Percentiles rank a stretch among this genome's conserved stretches.
Conservation (phyloP, 1,284 basidiomycete genomes). For the Austroboletus niveus region DNA sequence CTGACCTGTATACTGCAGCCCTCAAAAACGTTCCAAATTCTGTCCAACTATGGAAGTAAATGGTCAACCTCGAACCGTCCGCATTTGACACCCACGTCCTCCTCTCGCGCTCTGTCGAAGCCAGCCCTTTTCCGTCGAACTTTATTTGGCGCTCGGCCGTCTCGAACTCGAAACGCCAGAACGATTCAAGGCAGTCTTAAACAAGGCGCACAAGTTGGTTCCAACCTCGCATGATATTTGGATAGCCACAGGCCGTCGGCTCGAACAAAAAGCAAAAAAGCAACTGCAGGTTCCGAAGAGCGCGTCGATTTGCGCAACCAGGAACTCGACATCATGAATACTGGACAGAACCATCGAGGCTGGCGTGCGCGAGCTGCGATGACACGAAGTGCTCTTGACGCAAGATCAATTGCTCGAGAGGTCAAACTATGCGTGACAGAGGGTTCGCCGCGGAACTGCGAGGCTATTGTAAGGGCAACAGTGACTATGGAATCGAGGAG, state of each 20-base stretch:
- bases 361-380: slow-evolving; percentile 76
- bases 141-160: slow-evolving; percentile 96
- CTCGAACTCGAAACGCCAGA: slow-evolving; percentile 76
- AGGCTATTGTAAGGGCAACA: slow-evolving; percentile 95
- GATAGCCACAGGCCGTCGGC: slow-evolving; percentile 91
- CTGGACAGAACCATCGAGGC: slow-evolving; percentile 84
- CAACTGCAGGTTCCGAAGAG: slow-evolving; percentile 43
- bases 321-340: slow-evolving; percentile 59
- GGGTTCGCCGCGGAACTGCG: slow-evolving; percentile 82
- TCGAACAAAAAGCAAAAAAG: slow-evolving; percentile 74
- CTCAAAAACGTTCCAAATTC: slow-evolving; percentile 98
- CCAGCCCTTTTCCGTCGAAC: slow-evolving; percentile 93
- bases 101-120: slow-evolving; percentile 91
- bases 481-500: slow-evolving; percentile 94
- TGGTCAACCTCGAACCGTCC: slow-evolving; percentile 92
- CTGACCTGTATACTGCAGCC: slow-evolving; percentile 44
- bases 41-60: slow-evolving; percentile 96
- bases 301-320: slow-evolving; percentile 54
- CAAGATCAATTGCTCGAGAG: slow-evolving; percentile 97
- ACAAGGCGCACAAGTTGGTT: slow-evolving; percentile 91
- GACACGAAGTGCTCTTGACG: slow-evolving; percentile 85
- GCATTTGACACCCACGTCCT: slow-evolving; percentile 89
- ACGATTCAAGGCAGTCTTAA: slow-evolving; percentile 89
- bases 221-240: slow-evolving; percentile 98
- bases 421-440: slow-evolving; percentile 91